Base-by-base conservation (phyloP, 306 rosid species). In the Cicer pinnatifidum region DNA sequence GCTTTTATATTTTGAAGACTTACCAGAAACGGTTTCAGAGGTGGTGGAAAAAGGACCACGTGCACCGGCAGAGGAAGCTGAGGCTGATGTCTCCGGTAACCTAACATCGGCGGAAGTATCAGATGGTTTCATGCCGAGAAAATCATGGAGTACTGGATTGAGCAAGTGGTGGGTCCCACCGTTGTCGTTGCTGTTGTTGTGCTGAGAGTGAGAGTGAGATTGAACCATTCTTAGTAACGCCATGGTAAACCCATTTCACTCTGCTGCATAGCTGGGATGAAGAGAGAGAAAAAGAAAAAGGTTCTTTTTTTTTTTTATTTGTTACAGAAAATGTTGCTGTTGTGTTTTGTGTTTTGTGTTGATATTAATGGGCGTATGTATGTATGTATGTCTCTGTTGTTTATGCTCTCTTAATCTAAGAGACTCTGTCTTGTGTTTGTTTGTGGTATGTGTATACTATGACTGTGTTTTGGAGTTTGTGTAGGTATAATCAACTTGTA, bases 11-110 rank as follows among this genome's bases (percentile, higher is more conserved):
- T 38, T 37, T 1, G 41, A 6, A 23, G 3, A 76, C 82, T 73
- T 35, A 94, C 98, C 96, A 17, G 92, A 91, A 86, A 85, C 95
- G 78, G 86, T 87, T 80, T 88, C 97, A 51, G 98, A 90, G 71
- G 93, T 80, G 73, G 96, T 60, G 38, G 98, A 90, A 80, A 87
- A 69, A 59, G 88, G 98, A 6, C 83, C 93, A 67, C 92, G 90
- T 53, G 78, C 84, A 9, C 84, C 92, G 9, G 85, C 84, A 33
- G 97, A 88, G 15, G 92, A 84, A 33, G 86, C 85, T 7, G 93
- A 83, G 0, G 77, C 78, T 0, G 90, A 88, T 3, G 85, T 67
- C 43, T 84, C 87, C 1, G 89, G 47, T 9, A 80, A 80, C 75
- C 90, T 82, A 2, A 70, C 58, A 78, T 85, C 88, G 19, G 86